Evolutionary conservation across 1,284 basidiomycete genomes (phyloP).

Genomic region (Fistulina hepatica): DNA sequence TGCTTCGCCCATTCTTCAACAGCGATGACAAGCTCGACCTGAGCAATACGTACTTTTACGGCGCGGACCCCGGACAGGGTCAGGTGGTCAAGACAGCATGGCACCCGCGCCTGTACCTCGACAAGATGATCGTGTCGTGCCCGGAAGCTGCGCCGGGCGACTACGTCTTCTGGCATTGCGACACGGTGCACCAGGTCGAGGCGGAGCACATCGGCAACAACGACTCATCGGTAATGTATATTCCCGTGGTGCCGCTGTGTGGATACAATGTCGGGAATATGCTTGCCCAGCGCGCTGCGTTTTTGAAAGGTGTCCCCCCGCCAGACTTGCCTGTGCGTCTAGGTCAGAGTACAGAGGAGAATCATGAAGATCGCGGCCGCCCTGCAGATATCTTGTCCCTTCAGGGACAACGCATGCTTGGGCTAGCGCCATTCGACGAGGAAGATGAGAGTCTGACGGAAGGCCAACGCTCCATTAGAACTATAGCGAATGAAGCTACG

Average conservation of each 20-base stretch:
- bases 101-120: constrained; percentile 63
- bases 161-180: constrained; percentile 52
- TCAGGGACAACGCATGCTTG: constrained; percentile 5
- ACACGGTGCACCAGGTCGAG: constrained; percentile 55
- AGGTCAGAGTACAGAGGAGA: constrained; percentile 40
- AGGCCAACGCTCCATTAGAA: not conserved
- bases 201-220: constrained; percentile 41
- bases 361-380: constrained; percentile 39
- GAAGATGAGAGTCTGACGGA: not conserved
- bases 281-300: constrained; percentile 44
- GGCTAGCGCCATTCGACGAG: constrained; percentile 21
- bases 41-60: constrained; percentile 50
- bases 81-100: constrained; percentile 53
- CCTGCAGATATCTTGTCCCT: constrained; percentile 28
- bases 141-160: constrained; percentile 59
- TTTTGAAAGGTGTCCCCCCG: constrained; percentile 45
- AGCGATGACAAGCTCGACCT: constrained; percentile 55
- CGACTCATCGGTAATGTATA: constrained; percentile 73
- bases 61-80: constrained; percentile 45
- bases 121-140: constrained; percentile 40
- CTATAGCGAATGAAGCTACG: not conserved
- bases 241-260: constrained; percentile 59
- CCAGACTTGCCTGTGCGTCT: constrained; percentile 71
- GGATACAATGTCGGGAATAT: constrained; percentile 28
- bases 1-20: constrained; percentile 71